Percentiles rank a stretch among this genome's conserved stretches.
Conservation (phyloP, 2,329 filamentous ascomycete genomes). For the Lasiodiplodia sp. region DNA sequence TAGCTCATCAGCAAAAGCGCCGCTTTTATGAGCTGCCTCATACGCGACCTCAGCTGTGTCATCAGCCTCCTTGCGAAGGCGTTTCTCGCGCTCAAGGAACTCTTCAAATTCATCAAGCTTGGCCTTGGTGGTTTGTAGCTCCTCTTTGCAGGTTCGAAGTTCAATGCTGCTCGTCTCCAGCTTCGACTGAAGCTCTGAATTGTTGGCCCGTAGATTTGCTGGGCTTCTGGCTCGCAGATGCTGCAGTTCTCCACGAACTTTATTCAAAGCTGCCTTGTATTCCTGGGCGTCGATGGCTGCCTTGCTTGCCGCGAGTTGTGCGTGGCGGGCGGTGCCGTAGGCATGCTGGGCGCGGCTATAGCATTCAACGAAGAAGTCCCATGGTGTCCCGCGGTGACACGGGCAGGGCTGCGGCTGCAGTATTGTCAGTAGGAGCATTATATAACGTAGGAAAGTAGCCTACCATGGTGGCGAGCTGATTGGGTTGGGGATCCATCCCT, state of each 20-base stretch:
- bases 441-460: neutral
- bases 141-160: neutral
- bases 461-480: neutral
- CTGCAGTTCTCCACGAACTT: too few species aligned
- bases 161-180: neutral
- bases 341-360: neutral
- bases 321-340: neutral
- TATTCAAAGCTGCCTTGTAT: neutral
- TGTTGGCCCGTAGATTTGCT: neutral
- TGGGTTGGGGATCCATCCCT: neutral
- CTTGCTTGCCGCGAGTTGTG: neutral
- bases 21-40: neutral
- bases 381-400: neutral
- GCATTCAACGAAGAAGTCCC: neutral
- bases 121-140: neutral
- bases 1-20: neutral
- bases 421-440: neutral
- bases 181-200: neutral
- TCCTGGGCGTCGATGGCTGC: neutral
- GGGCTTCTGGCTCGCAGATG: too few species aligned
- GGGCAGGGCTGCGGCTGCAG: neutral
- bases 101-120: neutral
- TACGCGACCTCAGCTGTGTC: neutral
- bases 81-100: neutral
- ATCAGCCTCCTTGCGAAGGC: neutral